A percentile compares a stretch with the other conserved stretches of the same genome.
Evolutionary conservation across 2,329 filamentous ascomycete genomes (phyloP).

Genomic region (Periconia macrospinosa): DNA sequence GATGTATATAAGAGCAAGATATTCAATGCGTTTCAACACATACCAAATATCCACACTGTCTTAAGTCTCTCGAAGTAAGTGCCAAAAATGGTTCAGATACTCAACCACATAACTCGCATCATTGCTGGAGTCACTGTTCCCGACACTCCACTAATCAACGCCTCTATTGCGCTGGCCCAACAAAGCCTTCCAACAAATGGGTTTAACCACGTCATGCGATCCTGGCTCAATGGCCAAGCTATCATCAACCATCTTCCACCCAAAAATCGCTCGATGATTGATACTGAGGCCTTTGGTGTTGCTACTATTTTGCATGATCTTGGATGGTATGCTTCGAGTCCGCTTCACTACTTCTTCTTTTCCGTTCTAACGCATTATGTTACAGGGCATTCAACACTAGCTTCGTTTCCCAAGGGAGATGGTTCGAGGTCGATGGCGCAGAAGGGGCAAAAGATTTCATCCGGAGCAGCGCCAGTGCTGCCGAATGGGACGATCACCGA

Average conservation of each 20-base stretch:
- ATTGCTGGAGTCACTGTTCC: conserved; percentile 40
- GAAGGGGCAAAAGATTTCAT: conserved; percentile 45
- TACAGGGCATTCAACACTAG: conserved; percentile 6
- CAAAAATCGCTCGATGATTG: conserved; percentile 24
- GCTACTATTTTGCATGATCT: conserved; percentile 48
- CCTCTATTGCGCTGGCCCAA: conserved; percentile 36
- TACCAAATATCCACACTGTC: too few relatives aligned
- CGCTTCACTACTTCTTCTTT: neutral
- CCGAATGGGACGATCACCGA: conserved; percentile 45
- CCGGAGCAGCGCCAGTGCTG: conserved; percentile 8
- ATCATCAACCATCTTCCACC: conserved; percentile 35
- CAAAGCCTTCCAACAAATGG: conserved; percentile 28
- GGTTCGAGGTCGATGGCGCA: conserved; percentile 57
- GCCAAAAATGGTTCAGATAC: conserved; percentile 2
- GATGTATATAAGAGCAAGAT: too few relatives aligned
- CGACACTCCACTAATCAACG: conserved; percentile 40
- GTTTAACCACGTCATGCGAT: conserved; percentile 46
- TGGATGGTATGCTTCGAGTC: conserved; percentile 42
- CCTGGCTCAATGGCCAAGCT: conserved; percentile 41
- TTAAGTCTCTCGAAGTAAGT: too few relatives aligned
- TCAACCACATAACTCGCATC: conserved; percentile 5
- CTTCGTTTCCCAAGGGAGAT: conserved; percentile 47
- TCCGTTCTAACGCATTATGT: neutral
- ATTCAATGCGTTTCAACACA: too few relatives aligned
- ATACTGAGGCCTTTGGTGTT: conserved; percentile 45